Evolutionary conservation across 106 monocot genomes (phyloP), one percentile per base, ranked within the genome.

Genomic region (Dendrobium huoshanense): DNA sequence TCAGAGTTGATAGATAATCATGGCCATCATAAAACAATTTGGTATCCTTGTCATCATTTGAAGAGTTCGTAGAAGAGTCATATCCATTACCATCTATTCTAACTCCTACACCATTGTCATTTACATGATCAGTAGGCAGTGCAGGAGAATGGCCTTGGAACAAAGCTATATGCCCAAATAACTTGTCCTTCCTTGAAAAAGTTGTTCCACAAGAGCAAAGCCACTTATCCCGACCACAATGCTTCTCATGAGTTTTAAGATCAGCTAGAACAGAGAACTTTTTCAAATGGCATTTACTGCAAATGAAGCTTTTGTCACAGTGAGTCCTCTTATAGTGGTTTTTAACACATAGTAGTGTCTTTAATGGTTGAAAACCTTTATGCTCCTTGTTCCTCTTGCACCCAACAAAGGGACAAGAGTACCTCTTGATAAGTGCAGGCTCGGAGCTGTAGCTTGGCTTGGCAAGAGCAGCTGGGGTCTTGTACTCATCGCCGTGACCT

Each of bases 371-470:
- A 79, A 96, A 96, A 33, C 89, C 92, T 85, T 86, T 89, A 86
- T 96, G 96, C n/a, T 92, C 92, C 80, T 88, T 92, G 89, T 96
- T 96, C 81, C 96, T 80, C 86, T 96, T 96, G 86, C 96, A 96
- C 0, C 96, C 96, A 5, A 81, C 31, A 70, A 94, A 87, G 7
- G 96, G 96, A 58, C 96, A 96, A 1, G 96, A 96, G 54, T 94
- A 96, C 56, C 96, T 83, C 84, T 85, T 96, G 25, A 86, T 44
- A 9, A 56, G 81, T 4, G 61, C n/a, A 19, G 77, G 43, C 55
- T 89, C 88, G 1, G 82, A 82, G n/a, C 88, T 92, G 74, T 86
- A 92, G 31, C 49, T 73, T 4, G 96, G 96, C 82, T 96, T 96
- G 19, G 96, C 88, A 72, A 96, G 94, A 0, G 96, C 96, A 40